phyloP scores from a whole-genome alignment of 805 yeast genomes.

The Wickerhamiella vanderwaltii region DNA sequence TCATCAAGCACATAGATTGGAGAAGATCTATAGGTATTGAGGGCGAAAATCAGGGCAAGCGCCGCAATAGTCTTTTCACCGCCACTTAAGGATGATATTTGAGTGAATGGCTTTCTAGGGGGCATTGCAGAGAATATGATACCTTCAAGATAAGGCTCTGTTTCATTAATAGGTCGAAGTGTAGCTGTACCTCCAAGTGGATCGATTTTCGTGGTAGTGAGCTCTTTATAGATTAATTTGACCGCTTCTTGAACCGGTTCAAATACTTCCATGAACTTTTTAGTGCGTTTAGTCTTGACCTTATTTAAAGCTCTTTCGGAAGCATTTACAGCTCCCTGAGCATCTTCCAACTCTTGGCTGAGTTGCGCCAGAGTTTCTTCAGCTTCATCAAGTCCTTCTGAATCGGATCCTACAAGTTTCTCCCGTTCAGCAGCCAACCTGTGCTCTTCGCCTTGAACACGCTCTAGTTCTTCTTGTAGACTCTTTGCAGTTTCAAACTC shows the following conservation, averaged over 20 bases:
- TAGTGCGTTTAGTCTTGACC: conserved; percentile 47
- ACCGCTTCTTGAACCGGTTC: conserved; percentile 55
- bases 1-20: conserved; percentile 95
- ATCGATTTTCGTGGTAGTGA: conserved; percentile 58
- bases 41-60: conserved; percentile 76
- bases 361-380: conserved; percentile 6
- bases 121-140: conserved; percentile 91
- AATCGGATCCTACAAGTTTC: neutral
- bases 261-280: conserved; percentile 57
- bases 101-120: conserved; percentile 84
- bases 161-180: conserved; percentile 73
- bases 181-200: conserved; percentile 92
- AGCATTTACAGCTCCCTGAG: conserved; percentile 42
- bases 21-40: conserved; percentile 81
- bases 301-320: conserved; percentile 41
- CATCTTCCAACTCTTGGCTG: conserved; percentile 1
- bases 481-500: conserved; percentile 15
- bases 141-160: conserved; percentile 77
- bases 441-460: conserved; percentile 20
- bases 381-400: conserved; percentile 1
- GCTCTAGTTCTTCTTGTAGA: conserved; percentile 19
- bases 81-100: conserved; percentile 85
- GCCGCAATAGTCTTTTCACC: conserved; percentile 98
- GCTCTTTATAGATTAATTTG: conserved; percentile 70
- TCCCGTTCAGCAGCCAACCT: conserved; percentile 24